These are phyloP conservation scores for Trichosanthes truncata DNA, from an alignment of 306 rosid genomes.

Conservation along the genomic window DNA sequence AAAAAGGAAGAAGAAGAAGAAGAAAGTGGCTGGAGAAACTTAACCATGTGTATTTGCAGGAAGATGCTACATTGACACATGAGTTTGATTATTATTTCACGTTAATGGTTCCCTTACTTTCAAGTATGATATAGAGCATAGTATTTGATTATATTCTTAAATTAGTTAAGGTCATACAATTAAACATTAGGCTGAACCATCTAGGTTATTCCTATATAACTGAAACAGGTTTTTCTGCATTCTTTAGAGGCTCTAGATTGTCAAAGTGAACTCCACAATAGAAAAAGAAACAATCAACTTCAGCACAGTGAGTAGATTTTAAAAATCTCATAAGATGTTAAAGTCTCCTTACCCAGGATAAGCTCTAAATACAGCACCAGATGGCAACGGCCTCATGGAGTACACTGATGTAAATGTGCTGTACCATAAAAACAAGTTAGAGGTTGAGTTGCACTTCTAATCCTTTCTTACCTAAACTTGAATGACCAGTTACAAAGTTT, in stretches of 20 bases:
- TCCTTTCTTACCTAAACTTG: not conserved
- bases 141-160: not conserved
- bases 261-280: not conserved
- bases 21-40: constrained; percentile 5
- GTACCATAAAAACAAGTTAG: constrained; percentile 17
- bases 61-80: not conserved
- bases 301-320: not conserved
- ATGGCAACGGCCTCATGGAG: constrained; percentile 84
- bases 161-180: not conserved
- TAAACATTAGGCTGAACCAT: too few species aligned
- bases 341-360: constrained; percentile 70
- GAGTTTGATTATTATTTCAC: not conserved
- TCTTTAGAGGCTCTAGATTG: not conserved
- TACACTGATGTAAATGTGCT: constrained; percentile 78
- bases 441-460: not conserved
- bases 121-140: not conserved
- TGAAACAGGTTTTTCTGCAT: not conserved
- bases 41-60: not conserved
- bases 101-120: not conserved
- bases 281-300: not conserved
- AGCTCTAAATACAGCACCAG: constrained; percentile 84
- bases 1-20: not conserved
- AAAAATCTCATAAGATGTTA: not conserved
- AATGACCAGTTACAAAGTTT: not conserved
- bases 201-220: not conserved